These are phyloP conservation scores for Rasamsonia emersonii DNA, from an alignment of 2,329 filamentous ascomycete genomes.

Conservation along the genomic window DNA sequence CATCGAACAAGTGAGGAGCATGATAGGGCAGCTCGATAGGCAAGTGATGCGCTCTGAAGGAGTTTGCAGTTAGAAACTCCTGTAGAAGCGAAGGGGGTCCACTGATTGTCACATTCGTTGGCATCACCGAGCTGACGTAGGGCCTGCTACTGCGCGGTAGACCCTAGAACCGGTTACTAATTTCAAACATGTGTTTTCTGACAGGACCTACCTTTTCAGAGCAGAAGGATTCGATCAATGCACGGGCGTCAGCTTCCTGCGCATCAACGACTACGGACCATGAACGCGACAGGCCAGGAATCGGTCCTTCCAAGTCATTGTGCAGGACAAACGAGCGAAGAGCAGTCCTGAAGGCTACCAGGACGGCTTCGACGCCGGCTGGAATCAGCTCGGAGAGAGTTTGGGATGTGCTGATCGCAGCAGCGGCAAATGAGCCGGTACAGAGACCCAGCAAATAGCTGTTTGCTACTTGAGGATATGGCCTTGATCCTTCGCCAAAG, in stretches of 20 bases:
- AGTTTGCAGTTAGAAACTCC: conserved; percentile 42
- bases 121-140: conserved; percentile 52
- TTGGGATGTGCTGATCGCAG: conserved; percentile 31
- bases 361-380: conserved; percentile 33
- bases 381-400: conserved; percentile 35
- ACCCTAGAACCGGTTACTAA: conserved; percentile 36
- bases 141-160: conserved; percentile 44
- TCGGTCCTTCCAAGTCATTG: conserved; percentile 34
- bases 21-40: conserved; percentile 53
- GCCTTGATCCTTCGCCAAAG: conserved; percentile 33
- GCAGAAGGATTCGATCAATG: too few relatives aligned
- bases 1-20: conserved; percentile 46
- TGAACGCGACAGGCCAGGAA: conserved; percentile 7
- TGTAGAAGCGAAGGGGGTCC: conserved; percentile 48
- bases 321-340: too few relatives aligned
- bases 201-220: too few relatives aligned
- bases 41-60: conserved; percentile 44
- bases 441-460: conserved; percentile 35
- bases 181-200: conserved; percentile 3
- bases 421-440: conserved; percentile 34
- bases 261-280: too few relatives aligned
- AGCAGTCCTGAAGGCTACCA: conserved; percentile 37
- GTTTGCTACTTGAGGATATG: conserved; percentile 31
- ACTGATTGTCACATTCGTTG: conserved; percentile 52
- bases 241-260: too few relatives aligned